Base-by-base conservation (phyloP, 257 asterid genomes). In the Scutellaria galericulata region DNA sequence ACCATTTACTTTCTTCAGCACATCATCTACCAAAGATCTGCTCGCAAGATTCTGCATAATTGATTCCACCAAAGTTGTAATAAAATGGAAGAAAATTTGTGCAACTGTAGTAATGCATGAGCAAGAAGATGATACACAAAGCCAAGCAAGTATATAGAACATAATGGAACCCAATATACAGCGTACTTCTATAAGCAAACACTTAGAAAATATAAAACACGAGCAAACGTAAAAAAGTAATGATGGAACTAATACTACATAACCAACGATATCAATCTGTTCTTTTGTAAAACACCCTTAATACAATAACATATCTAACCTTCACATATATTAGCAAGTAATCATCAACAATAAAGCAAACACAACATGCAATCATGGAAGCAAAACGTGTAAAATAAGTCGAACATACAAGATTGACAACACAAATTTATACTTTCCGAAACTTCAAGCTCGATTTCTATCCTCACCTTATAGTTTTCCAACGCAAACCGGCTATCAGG, bases 1-100 rank as follows among this genome's bases (percentile, higher is more conserved):
- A 60, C 88, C 88, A 14, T 82, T 81, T 51, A 91, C 97, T 83
- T 91, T 94, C 88, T 42, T 87, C 80, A 92, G 77, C 73, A 85
- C 91, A 67, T 95, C 99, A 67, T 92, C 96, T 66, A 87, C 96
- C 90, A 95, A 77, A 18, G 99, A 85, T 81, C 99, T 83, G 81
- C 71, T 84, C 10, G 98, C 99, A 7, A 95, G 95, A 80, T 92
- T 95, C 98, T 95, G 87, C 84, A 80, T 59, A 60, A 71, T 64
- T 2, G 44, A 60, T 13, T 45, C 59, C 71, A 18, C 45, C 67
- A 56, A 70, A 54, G 6, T 55, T 60, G 54, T n/a, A 45, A 15
- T 7, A 18, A 10, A 66, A 68, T 18, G 57, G 9, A 9, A 57
- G 7, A 47, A 35, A 12, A 64, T 57, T 15, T 60, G 50, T 60